Evolutionary conservation across 371 early-diverging fungal species (phyloP).

Genomic region (Spraguea lophii): DNA sequence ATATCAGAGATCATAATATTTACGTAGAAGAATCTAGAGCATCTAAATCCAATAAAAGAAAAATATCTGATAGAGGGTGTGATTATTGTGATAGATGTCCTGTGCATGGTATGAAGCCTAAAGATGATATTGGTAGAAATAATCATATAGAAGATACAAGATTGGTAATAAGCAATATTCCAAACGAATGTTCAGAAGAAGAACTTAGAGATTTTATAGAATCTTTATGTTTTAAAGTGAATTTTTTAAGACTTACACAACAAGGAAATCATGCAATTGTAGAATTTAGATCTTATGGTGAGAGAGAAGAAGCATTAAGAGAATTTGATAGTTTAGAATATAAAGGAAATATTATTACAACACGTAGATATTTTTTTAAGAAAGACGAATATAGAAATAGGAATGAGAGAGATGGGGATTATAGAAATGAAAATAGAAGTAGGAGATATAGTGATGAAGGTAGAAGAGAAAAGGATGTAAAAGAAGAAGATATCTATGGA

Average conservation of each 20-base stretch:
- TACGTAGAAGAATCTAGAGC: too few relatives aligned
- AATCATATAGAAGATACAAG: conserved; percentile 14
- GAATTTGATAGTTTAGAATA: conserved; percentile 14
- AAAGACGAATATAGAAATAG: neutral
- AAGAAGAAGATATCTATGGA: too few relatives aligned
- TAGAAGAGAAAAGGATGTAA: too few relatives aligned
- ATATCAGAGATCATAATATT: conserved; percentile 6
- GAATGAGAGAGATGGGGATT: neutral
- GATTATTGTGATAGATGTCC: conserved; percentile 12
- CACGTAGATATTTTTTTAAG: neutral
- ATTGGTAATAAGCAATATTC: conserved; percentile 14
- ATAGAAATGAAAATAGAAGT: neutral
- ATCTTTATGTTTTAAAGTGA: conserved; percentile 4
- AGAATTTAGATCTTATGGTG: conserved; percentile 12
- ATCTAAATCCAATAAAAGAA: conserved; percentile 3
- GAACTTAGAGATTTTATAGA: conserved; percentile 19
- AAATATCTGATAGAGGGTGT: neutral
- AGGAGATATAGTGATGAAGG: too few relatives aligned
- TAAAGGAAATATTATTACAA: neutral
- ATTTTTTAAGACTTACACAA: conserved; percentile 11
- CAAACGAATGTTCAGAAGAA: neutral
- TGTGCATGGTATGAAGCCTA: conserved; percentile 4
- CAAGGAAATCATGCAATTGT: conserved; percentile 19
- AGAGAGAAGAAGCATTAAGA: conserved; percentile 11
- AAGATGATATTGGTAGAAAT: conserved; percentile 4